Conservation (phyloP, 2,329 filamentous ascomycete species). For the Penicillium sp. region DNA sequence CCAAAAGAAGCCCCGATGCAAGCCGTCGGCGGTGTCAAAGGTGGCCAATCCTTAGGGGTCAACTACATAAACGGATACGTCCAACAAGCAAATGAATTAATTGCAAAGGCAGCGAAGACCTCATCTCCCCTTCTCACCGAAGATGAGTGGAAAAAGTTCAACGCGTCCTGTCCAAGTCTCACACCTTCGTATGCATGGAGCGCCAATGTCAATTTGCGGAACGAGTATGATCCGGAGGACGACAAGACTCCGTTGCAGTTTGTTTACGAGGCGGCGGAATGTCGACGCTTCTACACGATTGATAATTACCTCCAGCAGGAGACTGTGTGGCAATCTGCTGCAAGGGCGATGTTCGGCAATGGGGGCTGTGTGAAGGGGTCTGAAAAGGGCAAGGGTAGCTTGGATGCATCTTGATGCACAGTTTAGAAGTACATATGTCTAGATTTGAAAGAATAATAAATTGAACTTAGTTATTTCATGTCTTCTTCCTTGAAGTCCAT, state of each 20-base stretch:
- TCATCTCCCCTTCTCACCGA: conserved; percentile 15
- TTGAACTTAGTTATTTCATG: no score
- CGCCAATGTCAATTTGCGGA: conserved; percentile 42
- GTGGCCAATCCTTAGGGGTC: conserved; percentile 35
- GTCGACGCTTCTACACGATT: conserved; percentile 55
- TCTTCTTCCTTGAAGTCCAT: no score
- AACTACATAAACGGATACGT: conserved; percentile 23
- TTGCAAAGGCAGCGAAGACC: conserved; percentile 9
- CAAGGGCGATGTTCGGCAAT: conserved; percentile 20
- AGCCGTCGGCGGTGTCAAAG: conserved; percentile 61
- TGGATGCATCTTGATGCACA: conserved; percentile 11
- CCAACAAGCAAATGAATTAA: conserved; percentile 14
- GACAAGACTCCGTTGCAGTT: conserved; percentile 52
- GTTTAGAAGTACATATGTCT: no score
- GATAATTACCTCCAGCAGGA: conserved; percentile 49
- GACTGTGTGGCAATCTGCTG: conserved; percentile 48
- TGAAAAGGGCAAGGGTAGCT: conserved; percentile 18
- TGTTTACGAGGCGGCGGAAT: conserved; percentile 55
- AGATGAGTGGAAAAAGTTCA: conserved; percentile 17
- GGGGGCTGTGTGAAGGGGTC: conserved; percentile 21
- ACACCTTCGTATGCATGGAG: conserved; percentile 14
- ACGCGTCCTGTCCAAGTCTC: conserved; percentile 15
- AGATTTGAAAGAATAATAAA: no score
- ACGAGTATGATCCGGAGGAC: conserved; percentile 44
- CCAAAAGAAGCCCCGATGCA: conserved; percentile 53